Base-by-base conservation (phyloP, 305 asterid genomes). In the Withania somnifera region DNA sequence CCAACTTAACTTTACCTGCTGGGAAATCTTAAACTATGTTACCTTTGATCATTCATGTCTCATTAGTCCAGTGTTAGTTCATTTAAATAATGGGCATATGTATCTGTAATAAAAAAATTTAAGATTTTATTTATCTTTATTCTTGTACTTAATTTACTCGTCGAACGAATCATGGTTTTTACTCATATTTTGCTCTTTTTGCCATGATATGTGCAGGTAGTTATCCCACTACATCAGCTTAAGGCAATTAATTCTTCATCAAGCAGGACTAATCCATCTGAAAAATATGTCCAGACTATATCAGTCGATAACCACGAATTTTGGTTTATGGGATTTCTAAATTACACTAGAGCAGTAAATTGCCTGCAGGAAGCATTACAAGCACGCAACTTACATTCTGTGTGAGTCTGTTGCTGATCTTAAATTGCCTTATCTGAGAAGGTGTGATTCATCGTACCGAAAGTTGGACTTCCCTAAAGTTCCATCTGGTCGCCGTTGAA, bases 311-410 rank as follows among this genome's bases (percentile, higher is more conserved):
- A 34, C 90, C 98, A 94, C 81, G 99, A 97, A 84, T 97, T 94
- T 87, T 97, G 98, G 98, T 94, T 86, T 84, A 91, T 94, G 98
- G 99, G 99, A 52, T 97, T 97, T 79, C 83, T 97, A 73, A 90
- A 91, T 78, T 97, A 97, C 67, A 84, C 66, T 10, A 89, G 93
- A 34, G 98, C 98, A 38, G 97, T 90, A 78, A 89, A 88, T 78
- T 89, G 89, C 92, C 88, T 97, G 67, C 92, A 91, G 84, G 90
- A 86, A 50, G 89, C 90, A 50, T 85, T 91, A 76, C 86, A 82
- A 78, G 86, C 89, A 32, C 90, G 85, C 22, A 88, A 81, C 58
- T 67, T 42, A 30, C 90, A 86, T 79, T 84, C 94, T 8, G 97
- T 88, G 81, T 91, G 90, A 88, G 86, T 42, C 57, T 36, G 64